Percentiles rank a stretch among this genome's conserved stretches.
Conservation (phyloP, 2,329 filamentous ascomycete species). For the Fusarium protoensiforme region DNA sequence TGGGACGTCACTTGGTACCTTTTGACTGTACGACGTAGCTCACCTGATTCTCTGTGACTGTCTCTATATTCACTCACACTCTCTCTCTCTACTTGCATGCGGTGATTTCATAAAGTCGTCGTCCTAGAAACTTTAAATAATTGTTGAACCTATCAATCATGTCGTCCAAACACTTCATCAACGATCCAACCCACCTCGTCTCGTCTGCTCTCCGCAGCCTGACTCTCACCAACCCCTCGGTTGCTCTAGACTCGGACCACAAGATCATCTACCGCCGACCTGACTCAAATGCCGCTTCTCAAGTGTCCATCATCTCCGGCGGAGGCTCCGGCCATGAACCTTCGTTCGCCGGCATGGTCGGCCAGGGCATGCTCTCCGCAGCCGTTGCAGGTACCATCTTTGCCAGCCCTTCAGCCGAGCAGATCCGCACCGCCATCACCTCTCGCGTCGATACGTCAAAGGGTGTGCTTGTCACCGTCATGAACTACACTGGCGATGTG, state of each 20-base stretch:
- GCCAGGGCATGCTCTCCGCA: conserved; percentile 80
- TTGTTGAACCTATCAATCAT: conserved; percentile 41
- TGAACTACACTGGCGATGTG: conserved; percentile 94
- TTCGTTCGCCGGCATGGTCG: conserved; percentile 87
- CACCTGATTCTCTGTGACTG: conserved; percentile 1
- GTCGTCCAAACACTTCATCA: conserved; percentile 87
- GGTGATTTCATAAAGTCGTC: background rate
- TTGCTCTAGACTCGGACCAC: conserved; percentile 80
- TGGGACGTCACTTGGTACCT: background rate
- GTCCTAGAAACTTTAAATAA: background rate
- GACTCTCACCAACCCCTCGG: conserved; percentile 84
- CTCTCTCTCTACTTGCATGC: background rate
- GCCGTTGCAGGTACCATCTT: conserved; percentile 91
- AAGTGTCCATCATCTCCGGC: conserved; percentile 87
- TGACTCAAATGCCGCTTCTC: conserved; percentile 54
- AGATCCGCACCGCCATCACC: conserved; percentile 81
- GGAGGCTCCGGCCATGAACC: conserved; percentile 93
- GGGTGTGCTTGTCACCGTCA: conserved; percentile 89
- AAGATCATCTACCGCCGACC: conserved; percentile 86
- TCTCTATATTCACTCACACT: background rate
- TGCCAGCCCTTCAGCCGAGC: conserved; percentile 82
- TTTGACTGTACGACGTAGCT: background rate
- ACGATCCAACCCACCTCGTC: conserved; percentile 84
- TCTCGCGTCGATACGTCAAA: conserved; percentile 75
- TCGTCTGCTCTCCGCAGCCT: conserved; percentile 79